A percentile compares a stretch with the other conserved stretches of the same genome.
Evolutionary conservation across 2,329 filamentous ascomycete genomes (phyloP).

Genomic region (Cylindrodendrum hubeiense): DNA sequence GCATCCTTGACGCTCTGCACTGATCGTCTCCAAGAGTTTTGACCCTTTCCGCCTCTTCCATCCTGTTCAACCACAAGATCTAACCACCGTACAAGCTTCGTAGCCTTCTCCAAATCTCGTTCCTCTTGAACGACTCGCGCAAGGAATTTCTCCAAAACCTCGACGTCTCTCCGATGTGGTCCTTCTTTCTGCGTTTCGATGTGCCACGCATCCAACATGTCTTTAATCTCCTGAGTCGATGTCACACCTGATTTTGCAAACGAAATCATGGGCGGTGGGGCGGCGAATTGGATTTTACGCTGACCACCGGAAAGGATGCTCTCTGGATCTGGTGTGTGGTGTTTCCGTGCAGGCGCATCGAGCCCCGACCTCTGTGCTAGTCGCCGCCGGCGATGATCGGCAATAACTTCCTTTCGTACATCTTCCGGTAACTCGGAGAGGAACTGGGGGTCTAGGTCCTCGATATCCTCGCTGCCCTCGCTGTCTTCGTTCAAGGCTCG

Average conservation of each 20-base stretch:
- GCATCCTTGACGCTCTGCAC: constrained; percentile 59
- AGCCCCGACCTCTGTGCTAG: constrained; percentile 68
- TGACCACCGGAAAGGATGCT: constrained; percentile 51
- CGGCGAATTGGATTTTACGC: constrained; percentile 60
- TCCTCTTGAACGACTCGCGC: constrained; percentile 80
- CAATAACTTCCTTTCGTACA: constrained; percentile 81
- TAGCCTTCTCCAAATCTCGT: constrained; percentile 80
- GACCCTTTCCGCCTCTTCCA: constrained; percentile 51
- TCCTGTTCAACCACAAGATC: constrained; percentile 66
- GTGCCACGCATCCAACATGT: constrained; percentile 83
- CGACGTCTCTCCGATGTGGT: constrained; percentile 83
- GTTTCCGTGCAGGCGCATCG: constrained; percentile 50
- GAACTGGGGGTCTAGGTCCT: constrained; percentile 76
- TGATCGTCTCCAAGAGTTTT: constrained; percentile 60
- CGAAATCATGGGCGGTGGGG: constrained; percentile 57
- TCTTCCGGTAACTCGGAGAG: constrained; percentile 87
- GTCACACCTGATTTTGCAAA: constrained; percentile 60
- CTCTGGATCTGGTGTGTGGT: constrained; percentile 39
- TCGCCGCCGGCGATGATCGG: constrained; percentile 72
- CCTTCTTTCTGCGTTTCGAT: constrained; percentile 77
- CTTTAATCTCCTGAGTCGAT: constrained; percentile 72
- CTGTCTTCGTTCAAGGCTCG: constrained; percentile 55
- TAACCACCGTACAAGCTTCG: constrained; percentile 77
- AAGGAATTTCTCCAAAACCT: constrained; percentile 80
- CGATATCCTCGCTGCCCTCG: constrained; percentile 49